These are phyloP conservation scores for Xylaria acuta DNA, from an alignment of 495 filamentous ascomycete species.

Conservation along the genomic window DNA sequence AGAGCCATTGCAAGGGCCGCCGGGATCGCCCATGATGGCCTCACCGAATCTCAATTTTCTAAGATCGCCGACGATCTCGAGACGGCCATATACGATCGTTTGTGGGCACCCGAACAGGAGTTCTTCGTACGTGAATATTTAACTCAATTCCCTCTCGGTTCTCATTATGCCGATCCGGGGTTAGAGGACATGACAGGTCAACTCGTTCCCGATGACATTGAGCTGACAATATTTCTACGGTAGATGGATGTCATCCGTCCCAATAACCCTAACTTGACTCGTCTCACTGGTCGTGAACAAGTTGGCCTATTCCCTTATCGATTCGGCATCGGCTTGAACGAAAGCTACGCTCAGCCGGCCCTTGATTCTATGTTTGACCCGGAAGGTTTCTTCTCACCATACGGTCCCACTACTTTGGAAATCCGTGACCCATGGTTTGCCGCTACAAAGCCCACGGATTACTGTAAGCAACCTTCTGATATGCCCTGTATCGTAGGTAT, in stretches of 20 bases:
- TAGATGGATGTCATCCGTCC: conserved; percentile 48
- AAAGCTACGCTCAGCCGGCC: conserved; percentile 39
- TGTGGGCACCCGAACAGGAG: conserved; percentile 50
- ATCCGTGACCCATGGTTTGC: conserved; percentile 49
- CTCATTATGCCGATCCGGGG: background rate
- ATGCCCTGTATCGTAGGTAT: background rate
- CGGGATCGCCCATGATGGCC: conserved; percentile 36
- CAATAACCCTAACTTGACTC: conserved; percentile 43
- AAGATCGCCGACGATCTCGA: conserved; percentile 43
- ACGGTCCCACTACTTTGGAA: conserved; percentile 54
- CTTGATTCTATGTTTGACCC: conserved; percentile 45
- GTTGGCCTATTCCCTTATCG: conserved; percentile 54
- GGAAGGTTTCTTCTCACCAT: conserved; percentile 47
- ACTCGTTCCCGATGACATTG: background rate
- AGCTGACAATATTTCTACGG: conserved; percentile 1
- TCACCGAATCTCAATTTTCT: conserved; percentile 41
- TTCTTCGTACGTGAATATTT: conserved; percentile 41
- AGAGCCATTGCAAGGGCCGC: conserved; percentile 49
- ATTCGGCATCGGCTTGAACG: conserved; percentile 48
- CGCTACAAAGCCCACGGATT: conserved; percentile 44
- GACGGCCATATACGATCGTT: conserved; percentile 42
- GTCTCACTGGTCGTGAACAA: conserved; percentile 46
- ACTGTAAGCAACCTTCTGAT: conserved; percentile 36
- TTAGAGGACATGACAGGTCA: background rate
- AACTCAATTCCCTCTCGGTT: background rate